Percentiles rank a stretch among this genome's conserved stretches.
Conservation (phyloP, 2,329 filamentous ascomycete genomes). For the Aspergillus calidoustus region DNA sequence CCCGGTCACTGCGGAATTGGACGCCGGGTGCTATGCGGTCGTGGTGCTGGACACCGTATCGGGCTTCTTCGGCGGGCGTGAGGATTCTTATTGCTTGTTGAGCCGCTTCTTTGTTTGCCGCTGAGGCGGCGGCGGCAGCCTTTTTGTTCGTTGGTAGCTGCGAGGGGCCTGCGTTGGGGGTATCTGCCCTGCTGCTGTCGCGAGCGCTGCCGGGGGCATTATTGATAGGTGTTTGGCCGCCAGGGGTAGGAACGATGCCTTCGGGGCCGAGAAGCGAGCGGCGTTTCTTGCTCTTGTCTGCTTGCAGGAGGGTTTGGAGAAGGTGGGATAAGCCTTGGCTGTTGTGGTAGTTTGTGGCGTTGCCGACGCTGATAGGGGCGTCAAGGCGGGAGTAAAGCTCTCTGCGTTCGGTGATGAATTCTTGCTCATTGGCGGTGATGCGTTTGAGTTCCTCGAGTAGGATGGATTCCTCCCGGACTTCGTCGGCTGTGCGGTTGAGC, state of each 20-base stretch:
- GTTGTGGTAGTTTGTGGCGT: constrained; percentile 77
- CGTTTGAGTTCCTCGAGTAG: constrained; percentile 88
- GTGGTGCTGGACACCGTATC: constrained; percentile 83
- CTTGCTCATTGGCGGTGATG: constrained; percentile 83
- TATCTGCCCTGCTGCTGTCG: constrained; percentile 44
- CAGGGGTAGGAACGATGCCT: constrained; percentile 53
- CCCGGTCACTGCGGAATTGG: constrained; percentile 75
- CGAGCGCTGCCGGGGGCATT: constrained; percentile 41
- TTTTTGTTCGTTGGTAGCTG: constrained; percentile 41
- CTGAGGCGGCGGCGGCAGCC: constrained; percentile 45
- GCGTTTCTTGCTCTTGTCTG: constrained; percentile 88
- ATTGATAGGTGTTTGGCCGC: constrained; percentile 56
- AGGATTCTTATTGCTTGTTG: constrained; percentile 70
- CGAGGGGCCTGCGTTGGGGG: constrained; percentile 34
- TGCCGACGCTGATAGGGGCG: constrained; percentile 71
- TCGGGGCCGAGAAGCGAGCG: constrained; percentile 70
- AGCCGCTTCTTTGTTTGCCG: constrained; percentile 34
- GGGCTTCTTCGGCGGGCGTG: constrained; percentile 72
- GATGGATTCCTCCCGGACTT: constrained; percentile 89
- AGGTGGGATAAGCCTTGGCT: constrained; percentile 79
- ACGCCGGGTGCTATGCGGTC: constrained; percentile 86
- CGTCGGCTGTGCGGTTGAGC: constrained; percentile 78
- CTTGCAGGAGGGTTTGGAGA: constrained; percentile 78
- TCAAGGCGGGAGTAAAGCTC: constrained; percentile 88
- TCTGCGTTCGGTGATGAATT: constrained; percentile 83